phyloP scores from a whole-genome alignment of 352 stramenopile species.

The Lagenidium sp. region DNA sequence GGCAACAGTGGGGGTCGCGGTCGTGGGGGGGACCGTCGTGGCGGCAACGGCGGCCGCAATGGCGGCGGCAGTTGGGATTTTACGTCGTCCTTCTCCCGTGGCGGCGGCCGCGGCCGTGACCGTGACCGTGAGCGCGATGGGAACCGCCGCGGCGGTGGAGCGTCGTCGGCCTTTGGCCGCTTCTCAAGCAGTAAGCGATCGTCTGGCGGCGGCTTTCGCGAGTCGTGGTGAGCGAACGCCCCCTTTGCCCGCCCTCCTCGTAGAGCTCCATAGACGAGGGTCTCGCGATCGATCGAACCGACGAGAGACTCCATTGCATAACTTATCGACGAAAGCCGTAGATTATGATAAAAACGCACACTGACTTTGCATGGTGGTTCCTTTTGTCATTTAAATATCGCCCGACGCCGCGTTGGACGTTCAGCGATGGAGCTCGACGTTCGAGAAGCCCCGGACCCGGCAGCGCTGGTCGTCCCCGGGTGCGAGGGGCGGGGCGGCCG shows the following conservation, averaged over 20 bases:
- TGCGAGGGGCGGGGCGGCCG: no score
- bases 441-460: slow-evolving; percentile 12
- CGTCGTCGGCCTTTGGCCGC: slow-evolving; percentile 20
- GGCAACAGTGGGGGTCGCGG: neutral
- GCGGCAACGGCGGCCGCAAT: slow-evolving; percentile 13
- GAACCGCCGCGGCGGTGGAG: slow-evolving; percentile 11
- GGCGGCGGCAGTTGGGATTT: slow-evolving; percentile 26
- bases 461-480: no score
- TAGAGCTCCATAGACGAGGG: neutral
- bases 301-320: slow-evolving; percentile 14
- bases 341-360: neutral
- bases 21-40: slow-evolving; percentile 1
- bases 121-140: no score
- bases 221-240: slow-evolving; percentile 12
- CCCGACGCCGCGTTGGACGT: neutral
- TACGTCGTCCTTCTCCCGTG: slow-evolving; percentile 35
- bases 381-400: neutral
- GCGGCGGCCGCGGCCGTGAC: slow-evolving; percentile 9
- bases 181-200: slow-evolving; percentile 19
- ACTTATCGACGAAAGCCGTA: slow-evolving; percentile 17
- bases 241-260: slow-evolving; percentile 8
- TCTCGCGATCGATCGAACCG: slow-evolving; percentile 5
- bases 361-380: neutral
- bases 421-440: slow-evolving; percentile 2
- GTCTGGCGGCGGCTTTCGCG: slow-evolving; percentile 17